phyloP scores from a whole-genome alignment of 2,329 filamentous ascomycete species.

The Botrytis deweyae region DNA sequence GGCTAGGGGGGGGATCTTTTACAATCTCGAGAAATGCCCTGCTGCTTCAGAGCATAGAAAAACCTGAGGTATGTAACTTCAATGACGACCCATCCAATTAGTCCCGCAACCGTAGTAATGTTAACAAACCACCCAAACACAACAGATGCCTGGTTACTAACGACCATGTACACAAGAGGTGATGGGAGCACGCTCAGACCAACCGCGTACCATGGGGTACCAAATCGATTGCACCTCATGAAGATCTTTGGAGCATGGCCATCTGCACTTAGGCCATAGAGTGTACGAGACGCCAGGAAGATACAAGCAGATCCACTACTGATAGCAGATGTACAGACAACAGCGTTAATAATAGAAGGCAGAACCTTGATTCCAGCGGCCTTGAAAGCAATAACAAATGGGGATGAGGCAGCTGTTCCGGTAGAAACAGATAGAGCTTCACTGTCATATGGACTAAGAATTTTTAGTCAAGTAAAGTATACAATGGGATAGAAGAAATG shows the following conservation, averaged over 20 bases:
- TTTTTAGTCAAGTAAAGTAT: constrained; percentile 47
- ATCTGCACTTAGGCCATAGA: constrained; percentile 59
- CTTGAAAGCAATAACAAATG: constrained; percentile 71
- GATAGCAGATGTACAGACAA: constrained; percentile 58
- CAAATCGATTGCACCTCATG: constrained; percentile 55
- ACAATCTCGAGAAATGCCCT: constrained; percentile 50
- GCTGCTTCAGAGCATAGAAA: constrained; percentile 53
- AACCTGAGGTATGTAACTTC: constrained; percentile 59
- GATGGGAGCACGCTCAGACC: constrained; percentile 56
- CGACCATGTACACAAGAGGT: constrained; percentile 69
- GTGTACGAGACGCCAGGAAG: constrained; percentile 44
- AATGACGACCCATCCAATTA: constrained; percentile 64
- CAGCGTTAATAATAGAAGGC: constrained; percentile 72
- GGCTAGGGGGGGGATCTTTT: background rate
- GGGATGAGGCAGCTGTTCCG: constrained; percentile 52
- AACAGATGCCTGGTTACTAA: constrained; percentile 53
- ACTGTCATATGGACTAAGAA: constrained; percentile 57
- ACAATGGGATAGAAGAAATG: constrained; percentile 41
- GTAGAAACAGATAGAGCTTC: constrained; percentile 42
- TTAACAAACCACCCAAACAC: constrained; percentile 68
- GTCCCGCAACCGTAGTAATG: constrained; percentile 60
- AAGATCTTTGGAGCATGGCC: constrained; percentile 55
- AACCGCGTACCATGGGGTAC: constrained; percentile 56
- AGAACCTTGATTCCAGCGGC: constrained; percentile 67
- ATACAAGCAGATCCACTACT: constrained; percentile 22